Evolutionary conservation across 129 eudicot species (phyloP).

Genomic region (Silybum marianum): DNA sequence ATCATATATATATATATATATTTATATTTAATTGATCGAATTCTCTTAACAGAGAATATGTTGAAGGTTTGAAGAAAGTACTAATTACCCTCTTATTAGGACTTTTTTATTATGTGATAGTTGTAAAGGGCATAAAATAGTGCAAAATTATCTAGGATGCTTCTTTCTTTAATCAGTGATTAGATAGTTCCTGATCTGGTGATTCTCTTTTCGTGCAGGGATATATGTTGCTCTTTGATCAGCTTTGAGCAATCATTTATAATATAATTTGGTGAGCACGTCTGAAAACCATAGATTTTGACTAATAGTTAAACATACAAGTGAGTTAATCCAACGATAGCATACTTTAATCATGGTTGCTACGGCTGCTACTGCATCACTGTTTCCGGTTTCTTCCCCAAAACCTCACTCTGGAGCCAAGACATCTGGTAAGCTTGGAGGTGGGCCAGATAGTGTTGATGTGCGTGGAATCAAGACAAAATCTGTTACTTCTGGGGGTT

Average conservation of each 20-base stretch:
- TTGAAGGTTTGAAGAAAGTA: not conserved
- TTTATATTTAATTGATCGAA: not conserved
- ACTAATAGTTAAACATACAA: not conserved
- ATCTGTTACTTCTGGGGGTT: slow-evolving; percentile 46
- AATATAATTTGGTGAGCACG: slow-evolving; percentile 4
- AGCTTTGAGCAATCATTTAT: not conserved
- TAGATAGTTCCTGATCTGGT: slow-evolving; percentile 8
- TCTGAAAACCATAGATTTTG: slow-evolving; percentile 15
- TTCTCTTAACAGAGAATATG: not conserved
- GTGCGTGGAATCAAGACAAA: slow-evolving; percentile 53
- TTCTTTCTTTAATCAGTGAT: slow-evolving; percentile 2
- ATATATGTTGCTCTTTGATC: not conserved
- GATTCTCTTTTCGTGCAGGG: slow-evolving; percentile 29
- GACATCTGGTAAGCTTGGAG: slow-evolving; percentile 47
- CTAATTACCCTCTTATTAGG: not conserved
- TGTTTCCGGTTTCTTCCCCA: slow-evolving; percentile 52
- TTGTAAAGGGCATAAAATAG: not conserved
- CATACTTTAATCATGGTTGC: slow-evolving; percentile 55
- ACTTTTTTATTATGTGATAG: not conserved
- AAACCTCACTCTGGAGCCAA: slow-evolving; percentile 51
- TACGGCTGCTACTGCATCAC: slow-evolving; percentile 61
- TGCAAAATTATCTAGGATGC: not conserved
- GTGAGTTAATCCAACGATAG: not conserved
- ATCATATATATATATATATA: no score
- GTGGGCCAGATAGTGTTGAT: slow-evolving; percentile 46